Conservation (phyloP, 2,329 filamentous ascomycete genomes). For the Diplodia mutila region DNA sequence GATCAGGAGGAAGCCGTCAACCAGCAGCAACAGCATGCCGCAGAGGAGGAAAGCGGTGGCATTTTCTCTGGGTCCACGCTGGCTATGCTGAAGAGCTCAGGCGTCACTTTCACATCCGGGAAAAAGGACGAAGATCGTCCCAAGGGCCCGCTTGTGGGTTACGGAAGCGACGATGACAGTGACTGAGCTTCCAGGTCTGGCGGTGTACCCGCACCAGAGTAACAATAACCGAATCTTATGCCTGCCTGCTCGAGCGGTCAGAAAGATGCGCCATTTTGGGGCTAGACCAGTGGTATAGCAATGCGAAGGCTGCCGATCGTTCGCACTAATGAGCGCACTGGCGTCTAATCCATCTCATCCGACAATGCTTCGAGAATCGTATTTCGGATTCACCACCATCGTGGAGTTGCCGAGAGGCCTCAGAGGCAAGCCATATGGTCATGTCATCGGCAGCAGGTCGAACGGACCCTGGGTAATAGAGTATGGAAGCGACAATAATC, state of each 20-base stretch:
- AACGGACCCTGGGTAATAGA: not conserved
- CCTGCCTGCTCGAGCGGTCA: not conserved
- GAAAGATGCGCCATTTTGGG: not conserved
- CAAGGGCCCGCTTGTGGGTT: conserved; percentile 78
- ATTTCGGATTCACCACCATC: not conserved
- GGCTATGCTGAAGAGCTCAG: conserved; percentile 69
- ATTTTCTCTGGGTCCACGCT: conserved; percentile 85
- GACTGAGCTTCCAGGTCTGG: conserved; percentile 44
- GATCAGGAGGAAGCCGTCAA: conserved; percentile 40
- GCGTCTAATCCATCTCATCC: not conserved
- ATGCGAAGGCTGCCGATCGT: not conserved
- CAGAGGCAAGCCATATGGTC: not conserved
- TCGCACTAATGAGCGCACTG: not conserved
- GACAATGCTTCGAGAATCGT: not conserved
- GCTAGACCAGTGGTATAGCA: not conserved
- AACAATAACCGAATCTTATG: not conserved
- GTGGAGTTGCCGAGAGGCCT: not conserved
- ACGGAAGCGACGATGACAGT: conserved; percentile 86
- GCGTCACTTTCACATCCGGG: conserved; percentile 53
- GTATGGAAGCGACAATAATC: not conserved
- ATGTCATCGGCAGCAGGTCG: not conserved
- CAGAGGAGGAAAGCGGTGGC: conserved; percentile 54
- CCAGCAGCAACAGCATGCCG: conserved; percentile 28
- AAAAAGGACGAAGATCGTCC: conserved; percentile 59
- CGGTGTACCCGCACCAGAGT: not conserved